A percentile compares a stretch with the other conserved stretches of the same genome.
phyloP scores from a whole-genome alignment of 306 rosid species.

The Oemleria cerasiformis region DNA sequence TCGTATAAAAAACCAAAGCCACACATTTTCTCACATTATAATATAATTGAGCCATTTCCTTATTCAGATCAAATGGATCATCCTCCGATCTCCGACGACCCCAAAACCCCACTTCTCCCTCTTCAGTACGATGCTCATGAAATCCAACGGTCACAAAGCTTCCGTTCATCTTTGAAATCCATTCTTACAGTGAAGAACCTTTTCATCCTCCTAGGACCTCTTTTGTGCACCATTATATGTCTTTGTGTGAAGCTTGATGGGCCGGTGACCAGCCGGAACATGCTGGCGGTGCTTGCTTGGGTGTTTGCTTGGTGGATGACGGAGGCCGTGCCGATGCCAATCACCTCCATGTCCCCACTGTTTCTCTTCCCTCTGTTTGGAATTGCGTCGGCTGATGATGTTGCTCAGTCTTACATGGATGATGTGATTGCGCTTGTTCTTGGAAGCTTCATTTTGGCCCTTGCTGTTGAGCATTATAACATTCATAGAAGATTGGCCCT shows the following conservation, averaged over 20 bases:
- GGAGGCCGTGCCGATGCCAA: constrained; percentile 77
- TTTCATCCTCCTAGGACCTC: constrained; percentile 55
- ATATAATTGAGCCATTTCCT: background rate
- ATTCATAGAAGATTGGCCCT: constrained; percentile 78
- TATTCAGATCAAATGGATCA: background rate
- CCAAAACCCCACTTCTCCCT: constrained; percentile 67
- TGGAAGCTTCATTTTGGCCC: constrained; percentile 83
- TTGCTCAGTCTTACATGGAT: constrained; percentile 78
- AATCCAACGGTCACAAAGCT: constrained; percentile 21
- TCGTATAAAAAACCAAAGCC: background rate
- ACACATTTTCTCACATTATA: background rate
- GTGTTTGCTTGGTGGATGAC: constrained; percentile 88
- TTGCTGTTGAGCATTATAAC: constrained; percentile 88
- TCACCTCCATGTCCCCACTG: constrained; percentile 81
- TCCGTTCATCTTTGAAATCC: constrained; percentile 21
- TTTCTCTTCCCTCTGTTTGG: constrained; percentile 79
- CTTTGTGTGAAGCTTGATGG: constrained; percentile 54
- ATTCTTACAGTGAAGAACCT: constrained; percentile 37
- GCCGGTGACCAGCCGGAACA: constrained; percentile 42
- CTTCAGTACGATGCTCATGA: constrained; percentile 17
- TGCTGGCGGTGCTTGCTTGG: constrained; percentile 80
- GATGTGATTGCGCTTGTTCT: constrained; percentile 76
- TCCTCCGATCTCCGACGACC: constrained; percentile 29
- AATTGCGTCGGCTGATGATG: constrained; percentile 57
- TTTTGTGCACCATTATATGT: constrained; percentile 41